phyloP scores from a whole-genome alignment of 148 eudicot species.

The Vaccinium myrtillus region DNA sequence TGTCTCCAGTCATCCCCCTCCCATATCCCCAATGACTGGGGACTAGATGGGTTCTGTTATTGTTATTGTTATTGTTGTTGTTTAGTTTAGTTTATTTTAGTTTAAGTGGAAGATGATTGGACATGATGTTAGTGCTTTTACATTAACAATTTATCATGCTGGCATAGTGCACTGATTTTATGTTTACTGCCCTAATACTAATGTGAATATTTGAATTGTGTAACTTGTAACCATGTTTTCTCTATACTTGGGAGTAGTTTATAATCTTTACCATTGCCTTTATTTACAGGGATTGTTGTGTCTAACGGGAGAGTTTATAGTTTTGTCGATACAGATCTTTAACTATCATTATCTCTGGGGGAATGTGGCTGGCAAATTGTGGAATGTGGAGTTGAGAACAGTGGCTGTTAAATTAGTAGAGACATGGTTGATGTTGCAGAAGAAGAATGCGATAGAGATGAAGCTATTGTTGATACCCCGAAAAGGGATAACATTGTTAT shows the following conservation, averaged over 20 bases:
- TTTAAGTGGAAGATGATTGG: neutral
- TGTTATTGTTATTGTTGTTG: too few relatives aligned
- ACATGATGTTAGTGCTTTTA: neutral
- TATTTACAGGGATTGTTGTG: constrained; percentile 5
- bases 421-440: constrained; percentile 36
- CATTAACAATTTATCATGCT: neutral
- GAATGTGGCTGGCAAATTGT: neutral
- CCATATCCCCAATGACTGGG: too few relatives aligned
- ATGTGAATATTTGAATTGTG: neutral
- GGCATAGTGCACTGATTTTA: neutral
- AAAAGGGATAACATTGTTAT: constrained; percentile 18
- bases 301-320: neutral
- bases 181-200: neutral
- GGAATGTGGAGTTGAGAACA: constrained; percentile 4
- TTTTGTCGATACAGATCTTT: neutral
- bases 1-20: too few relatives aligned
- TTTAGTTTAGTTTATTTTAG: neutral
- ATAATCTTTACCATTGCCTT: neutral
- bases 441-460: constrained; percentile 24
- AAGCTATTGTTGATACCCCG: constrained; percentile 16
- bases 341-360: neutral
- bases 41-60: too few relatives aligned
- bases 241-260: neutral
- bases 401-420: constrained; percentile 23
- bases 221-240: neutral